A percentile compares a stretch with the other conserved stretches of the same genome.
phyloP scores from a whole-genome alignment of 2,329 filamentous ascomycete genomes.

The Lachnellula willkommii region DNA sequence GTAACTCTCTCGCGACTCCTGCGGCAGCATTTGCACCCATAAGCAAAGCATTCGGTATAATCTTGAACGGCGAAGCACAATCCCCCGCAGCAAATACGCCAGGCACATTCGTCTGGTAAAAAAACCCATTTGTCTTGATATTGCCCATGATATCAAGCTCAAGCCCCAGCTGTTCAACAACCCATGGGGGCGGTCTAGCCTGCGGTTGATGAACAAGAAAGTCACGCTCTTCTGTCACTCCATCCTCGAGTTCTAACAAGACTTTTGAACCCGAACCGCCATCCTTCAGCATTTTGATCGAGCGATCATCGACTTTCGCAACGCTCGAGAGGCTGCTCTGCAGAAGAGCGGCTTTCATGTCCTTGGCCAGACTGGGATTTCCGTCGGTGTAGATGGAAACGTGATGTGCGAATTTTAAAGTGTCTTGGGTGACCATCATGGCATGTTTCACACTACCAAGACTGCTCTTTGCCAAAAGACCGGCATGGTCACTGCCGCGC shows the following conservation, averaged over 20 bases:
- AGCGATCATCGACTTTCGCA: neutral
- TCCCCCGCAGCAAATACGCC: constrained; percentile 53
- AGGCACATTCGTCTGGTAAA: constrained; percentile 43
- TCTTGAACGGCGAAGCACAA: constrained; percentile 24
- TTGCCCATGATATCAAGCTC: neutral
- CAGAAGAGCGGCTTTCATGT: no score
- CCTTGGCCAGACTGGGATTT: no score
- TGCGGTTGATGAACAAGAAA: neutral
- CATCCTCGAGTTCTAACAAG: neutral
- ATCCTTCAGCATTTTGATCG: neutral
- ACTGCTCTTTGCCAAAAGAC: neutral
- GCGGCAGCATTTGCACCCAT: constrained; percentile 4
- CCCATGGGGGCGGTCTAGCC: neutral
- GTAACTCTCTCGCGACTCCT: constrained; percentile 4
- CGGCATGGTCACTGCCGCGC: neutral
- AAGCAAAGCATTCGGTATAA: constrained; percentile 14
- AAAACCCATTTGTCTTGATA: constrained; percentile 29
- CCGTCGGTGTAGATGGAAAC: neutral
- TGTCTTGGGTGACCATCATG: neutral
- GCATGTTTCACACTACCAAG: neutral
- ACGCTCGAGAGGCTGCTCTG: no score
- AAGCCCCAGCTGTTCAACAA: neutral
- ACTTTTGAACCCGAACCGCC: neutral
- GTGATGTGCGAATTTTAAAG: neutral
- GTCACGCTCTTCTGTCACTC: neutral